Percentiles rank a stretch among this genome's conserved stretches.
These are phyloP conservation scores for Escallonia rubra DNA, from an alignment of 129 eudicot species.

Conservation along the genomic window DNA sequence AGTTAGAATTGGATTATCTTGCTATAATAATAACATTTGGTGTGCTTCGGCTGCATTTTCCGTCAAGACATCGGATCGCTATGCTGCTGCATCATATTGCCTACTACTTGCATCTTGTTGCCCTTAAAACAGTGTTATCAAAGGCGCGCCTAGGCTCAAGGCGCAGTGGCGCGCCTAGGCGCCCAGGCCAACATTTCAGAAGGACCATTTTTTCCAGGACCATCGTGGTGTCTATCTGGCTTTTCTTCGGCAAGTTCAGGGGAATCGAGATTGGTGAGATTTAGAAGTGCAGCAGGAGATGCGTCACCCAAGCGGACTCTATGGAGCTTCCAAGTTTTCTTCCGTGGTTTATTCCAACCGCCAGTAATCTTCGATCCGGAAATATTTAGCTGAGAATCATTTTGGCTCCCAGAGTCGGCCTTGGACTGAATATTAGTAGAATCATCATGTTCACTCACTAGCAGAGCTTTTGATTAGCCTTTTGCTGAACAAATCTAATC, in stretches of 20 bases:
- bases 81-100: too few relatives aligned
- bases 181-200: conserved; percentile 12
- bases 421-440: background rate
- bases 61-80: too few relatives aligned
- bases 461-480: conserved; percentile 14
- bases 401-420: background rate
- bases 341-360: conserved; percentile 21
- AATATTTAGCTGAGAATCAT: background rate
- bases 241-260: conserved; percentile 10
- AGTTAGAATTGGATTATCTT: too few relatives aligned
- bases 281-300: conserved; percentile 20
- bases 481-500: conserved; percentile 15
- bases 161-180: too few relatives aligned
- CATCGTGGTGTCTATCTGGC: too few relatives aligned
- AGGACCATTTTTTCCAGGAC: background rate
- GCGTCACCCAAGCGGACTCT: conserved; percentile 26
- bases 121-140: too few relatives aligned
- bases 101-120: too few relatives aligned
- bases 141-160: too few relatives aligned
- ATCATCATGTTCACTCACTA: background rate
- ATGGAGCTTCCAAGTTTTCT: conserved; percentile 23
- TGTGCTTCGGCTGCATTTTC: too few relatives aligned
- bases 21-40: too few relatives aligned
- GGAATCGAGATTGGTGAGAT: conserved; percentile 3
- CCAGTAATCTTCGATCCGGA: conserved; percentile 13